Evolutionary conservation across 352 stramenopile species (phyloP).

Genomic region (Halophytophthora batemanensis): DNA sequence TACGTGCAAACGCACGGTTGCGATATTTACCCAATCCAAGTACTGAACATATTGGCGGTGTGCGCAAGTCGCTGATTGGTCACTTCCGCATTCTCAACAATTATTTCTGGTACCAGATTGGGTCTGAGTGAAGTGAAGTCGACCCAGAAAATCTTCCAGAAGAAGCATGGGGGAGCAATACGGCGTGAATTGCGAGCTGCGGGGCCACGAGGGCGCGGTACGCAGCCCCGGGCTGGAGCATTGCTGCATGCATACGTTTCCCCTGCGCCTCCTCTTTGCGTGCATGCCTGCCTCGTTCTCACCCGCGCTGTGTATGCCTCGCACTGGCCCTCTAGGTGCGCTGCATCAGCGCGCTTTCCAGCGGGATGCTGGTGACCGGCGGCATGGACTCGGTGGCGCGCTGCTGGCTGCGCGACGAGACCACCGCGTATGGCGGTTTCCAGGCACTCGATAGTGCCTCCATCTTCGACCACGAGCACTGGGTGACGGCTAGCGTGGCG

Average conservation of each 20-base stretch:
- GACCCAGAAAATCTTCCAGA: background rate
- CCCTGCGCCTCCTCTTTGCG: conserved; percentile 1
- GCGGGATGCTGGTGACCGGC: conserved; percentile 60
- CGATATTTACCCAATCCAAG: too few relatives aligned
- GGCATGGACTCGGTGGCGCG: conserved; percentile 72
- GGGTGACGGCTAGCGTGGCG: conserved; percentile 61
- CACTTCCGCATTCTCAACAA: too few relatives aligned
- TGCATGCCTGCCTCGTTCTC: background rate
- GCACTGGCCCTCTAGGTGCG: conserved; percentile 41
- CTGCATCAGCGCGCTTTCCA: conserved; percentile 44
- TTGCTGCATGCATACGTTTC: too few relatives aligned
- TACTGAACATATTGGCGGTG: too few relatives aligned
- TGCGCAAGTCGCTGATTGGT: too few relatives aligned
- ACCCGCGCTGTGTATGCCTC: conserved; percentile 6
- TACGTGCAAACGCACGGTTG: too few relatives aligned
- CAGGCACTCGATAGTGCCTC: conserved; percentile 45
- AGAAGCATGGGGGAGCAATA: conserved; percentile 18
- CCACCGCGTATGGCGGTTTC: conserved; percentile 19
- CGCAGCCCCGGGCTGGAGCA: too few relatives aligned
- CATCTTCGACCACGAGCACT: conserved; percentile 81
- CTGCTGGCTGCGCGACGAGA: conserved; percentile 43
- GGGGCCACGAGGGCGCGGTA: conserved; percentile 77
- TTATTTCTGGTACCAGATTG: too few relatives aligned
- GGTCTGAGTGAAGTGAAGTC: too few relatives aligned
- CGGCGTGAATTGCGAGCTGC: conserved; percentile 49